Evolutionary conservation across 2,329 filamentous ascomycete species (phyloP).

Genomic region (Penicillium hesseltinei): DNA sequence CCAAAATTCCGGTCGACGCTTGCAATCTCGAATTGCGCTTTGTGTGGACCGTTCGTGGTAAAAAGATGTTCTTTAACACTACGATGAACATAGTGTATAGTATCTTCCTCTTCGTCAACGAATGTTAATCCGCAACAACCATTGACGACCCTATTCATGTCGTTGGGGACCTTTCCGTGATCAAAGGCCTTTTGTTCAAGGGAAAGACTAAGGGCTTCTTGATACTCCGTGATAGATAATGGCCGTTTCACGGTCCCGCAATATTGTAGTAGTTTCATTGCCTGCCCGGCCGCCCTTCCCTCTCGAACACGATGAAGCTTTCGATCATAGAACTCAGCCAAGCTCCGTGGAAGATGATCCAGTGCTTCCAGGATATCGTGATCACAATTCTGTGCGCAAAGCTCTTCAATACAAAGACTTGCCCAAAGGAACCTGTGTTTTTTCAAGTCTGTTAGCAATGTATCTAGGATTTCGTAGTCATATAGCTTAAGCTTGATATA

Average conservation of each 20-base stretch:
- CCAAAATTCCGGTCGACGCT: constrained; percentile 3
- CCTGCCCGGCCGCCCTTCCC: background rate
- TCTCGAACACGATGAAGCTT: constrained; percentile 1
- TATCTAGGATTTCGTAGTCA: background rate
- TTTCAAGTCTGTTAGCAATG: background rate
- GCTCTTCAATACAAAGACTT: constrained; percentile 16
- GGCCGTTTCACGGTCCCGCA: constrained; percentile 6
- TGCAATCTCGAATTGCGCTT: background rate
- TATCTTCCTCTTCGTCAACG: constrained; percentile 18
- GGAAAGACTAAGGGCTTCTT: constrained; percentile 5
- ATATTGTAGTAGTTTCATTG: constrained; percentile 1
- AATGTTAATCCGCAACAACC: constrained; percentile 15
- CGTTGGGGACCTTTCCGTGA: constrained; percentile 8
- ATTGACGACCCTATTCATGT: constrained; percentile 14
- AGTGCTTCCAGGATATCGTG: constrained; percentile 16
- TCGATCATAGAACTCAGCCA: constrained; percentile 3
- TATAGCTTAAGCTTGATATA: no score
- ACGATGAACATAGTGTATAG: constrained; percentile 12
- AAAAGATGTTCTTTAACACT: constrained; percentile 14
- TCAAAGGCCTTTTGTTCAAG: constrained; percentile 4
- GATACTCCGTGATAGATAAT: background rate
- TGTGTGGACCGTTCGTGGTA: background rate
- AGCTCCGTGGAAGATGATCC: background rate
- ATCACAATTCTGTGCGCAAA: constrained; percentile 18
- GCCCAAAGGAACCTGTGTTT: constrained; percentile 21